Evolutionary conservation across 108 stramenopile species (phyloP), one percentile per base, ranked within the genome.

Genomic region (Cyclotella cryptica): DNA sequence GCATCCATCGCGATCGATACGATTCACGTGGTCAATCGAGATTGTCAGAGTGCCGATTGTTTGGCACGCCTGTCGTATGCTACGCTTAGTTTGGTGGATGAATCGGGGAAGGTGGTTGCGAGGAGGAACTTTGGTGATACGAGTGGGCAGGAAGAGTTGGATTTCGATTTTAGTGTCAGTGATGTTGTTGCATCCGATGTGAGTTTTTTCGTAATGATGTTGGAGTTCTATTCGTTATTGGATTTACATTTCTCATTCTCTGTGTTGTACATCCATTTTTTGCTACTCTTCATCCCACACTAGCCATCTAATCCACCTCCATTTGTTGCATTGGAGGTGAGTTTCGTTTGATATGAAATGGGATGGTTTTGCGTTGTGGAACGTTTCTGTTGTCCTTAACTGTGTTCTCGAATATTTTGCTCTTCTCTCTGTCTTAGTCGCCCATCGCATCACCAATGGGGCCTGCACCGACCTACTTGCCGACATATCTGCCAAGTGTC

Each of bases 81-180:
- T 13, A 68, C 49, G 13, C 3, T 68, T 10, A 10, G 9, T 9
- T 52, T 68, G 28, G 27, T 68, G 1, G 30, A 68, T 52, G 46
- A 49, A 5, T 1, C 8, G 12, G 67, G 40, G 0, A 39, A 40
- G 1, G 42, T 52, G 27, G 49, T 68, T 7, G 51, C 49, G n/a
- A 52, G 2, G 35, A 27, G 49, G 10, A 68, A 43, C 28, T 30
- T 68, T 18, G 67, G 67, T 30, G 67, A 68, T 52, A 68, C 51
- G 8, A 35, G 49, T 35, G 67, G 19, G 10, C 51, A 51, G 18
- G 60, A 35, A 11, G 19, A 15, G 15, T n/a, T 61, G 12, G 60
- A 61, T n/a, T 30, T 61, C 35, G 35, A 30, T 15, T 61, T 61
- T 39, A 35, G 35, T 35, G 35, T 35, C 2, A 35, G 2, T 35